Conservation (phyloP, 306 rosid genomes). For the Quercus berberidifolia region DNA sequence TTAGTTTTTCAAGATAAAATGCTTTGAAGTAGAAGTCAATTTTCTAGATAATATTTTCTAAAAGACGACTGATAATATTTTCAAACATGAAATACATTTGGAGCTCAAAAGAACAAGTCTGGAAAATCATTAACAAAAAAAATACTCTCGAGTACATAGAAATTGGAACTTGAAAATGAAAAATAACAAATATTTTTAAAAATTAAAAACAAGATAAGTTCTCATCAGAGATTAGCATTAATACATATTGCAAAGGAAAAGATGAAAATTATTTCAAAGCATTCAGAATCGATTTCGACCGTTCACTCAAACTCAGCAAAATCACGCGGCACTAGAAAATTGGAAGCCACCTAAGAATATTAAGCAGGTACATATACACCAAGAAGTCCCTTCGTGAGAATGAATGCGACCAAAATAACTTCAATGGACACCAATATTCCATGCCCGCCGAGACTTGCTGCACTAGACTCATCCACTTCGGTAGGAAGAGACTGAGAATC, state of each 20-base stretch:
- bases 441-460: background rate
- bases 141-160: no score
- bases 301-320: background rate
- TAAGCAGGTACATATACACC: constrained; percentile 1
- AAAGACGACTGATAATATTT: no score
- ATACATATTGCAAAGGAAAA: background rate
- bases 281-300: constrained; percentile 22
- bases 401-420: background rate
- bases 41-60: no score
- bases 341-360: background rate
- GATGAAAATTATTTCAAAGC: constrained; percentile 13
- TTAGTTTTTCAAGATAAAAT: no score
- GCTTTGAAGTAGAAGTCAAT: no score
- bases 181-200: no score
- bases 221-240: constrained; percentile 20
- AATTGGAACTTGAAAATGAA: no score
- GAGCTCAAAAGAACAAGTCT: no score
- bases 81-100: no score
- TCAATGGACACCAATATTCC: constrained; percentile 19
- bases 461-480: background rate
- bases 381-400: constrained; percentile 8
- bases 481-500: background rate
- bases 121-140: no score
- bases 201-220: constrained; percentile 10
- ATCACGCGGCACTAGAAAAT: background rate